Base-by-base conservation (phyloP, 2,329 filamentous ascomycete species). In the Macroventuria anomochaeta region DNA sequence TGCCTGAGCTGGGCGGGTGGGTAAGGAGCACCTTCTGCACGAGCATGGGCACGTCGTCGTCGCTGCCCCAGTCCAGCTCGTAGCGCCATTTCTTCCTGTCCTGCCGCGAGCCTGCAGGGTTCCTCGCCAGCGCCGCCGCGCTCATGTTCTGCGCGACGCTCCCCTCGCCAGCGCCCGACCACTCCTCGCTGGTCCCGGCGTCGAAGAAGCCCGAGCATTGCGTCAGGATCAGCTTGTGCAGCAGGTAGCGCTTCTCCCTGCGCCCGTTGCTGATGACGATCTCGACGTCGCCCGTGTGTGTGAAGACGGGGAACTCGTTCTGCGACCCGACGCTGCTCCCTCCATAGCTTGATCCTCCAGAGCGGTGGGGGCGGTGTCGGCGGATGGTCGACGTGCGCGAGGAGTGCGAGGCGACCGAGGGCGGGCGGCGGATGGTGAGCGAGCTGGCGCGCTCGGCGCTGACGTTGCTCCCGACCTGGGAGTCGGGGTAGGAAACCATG, bases 161-260 rank as follows among this genome's bases (percentile, higher is more conserved):
- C 8, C 58, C 67, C n/a, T 71, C 69, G 2, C 67, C 68, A 26
- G 76, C 75, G 25, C 71, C 72, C 47, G 87, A 86, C 90, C 91
- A 96, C 71, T 93, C 88, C 52, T 88, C 86, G 66, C 86, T 91
- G 37, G 88, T 92, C 70, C 87, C 90, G 20, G 90, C 89, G 75
- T 96, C 91, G 72, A 97, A 97, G 79, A 96, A 97, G 13, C 91
- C 92, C 5, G 92, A 96, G 69, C 90, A 96, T 75, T 96, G 90
- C 26, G 90, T 88, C 62, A 97, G 79, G 33, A 93, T 96, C 68
- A 97, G 83, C 55, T 88, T 84, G 77, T 97, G 93, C 51, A 97
- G 82, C 39, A 97, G 81, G 72, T 97, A 97, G 57, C 89, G 84
- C 71, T 91, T 90, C 75, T 95, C 89, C 69, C 87, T 85, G 57